These are phyloP conservation scores for Camellia granthamiana DNA, from an alignment of 148 eudicot species.

Conservation along the genomic window DNA sequence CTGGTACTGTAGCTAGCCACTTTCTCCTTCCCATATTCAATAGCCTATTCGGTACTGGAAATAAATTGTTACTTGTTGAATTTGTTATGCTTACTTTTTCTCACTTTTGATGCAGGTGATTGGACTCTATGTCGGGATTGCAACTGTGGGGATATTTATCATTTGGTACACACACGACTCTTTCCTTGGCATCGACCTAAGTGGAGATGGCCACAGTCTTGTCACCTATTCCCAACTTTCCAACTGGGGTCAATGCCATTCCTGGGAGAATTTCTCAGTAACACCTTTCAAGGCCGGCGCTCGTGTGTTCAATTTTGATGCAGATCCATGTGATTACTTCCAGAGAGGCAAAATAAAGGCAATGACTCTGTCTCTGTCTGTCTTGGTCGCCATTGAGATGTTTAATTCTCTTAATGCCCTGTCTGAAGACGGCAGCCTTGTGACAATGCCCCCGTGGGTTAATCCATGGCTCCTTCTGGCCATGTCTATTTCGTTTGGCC, in stretches of 20 bases:
- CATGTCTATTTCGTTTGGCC: slow-evolving; percentile 68
- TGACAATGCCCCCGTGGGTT: slow-evolving; percentile 81
- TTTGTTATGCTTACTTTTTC: slow-evolving; percentile 1
- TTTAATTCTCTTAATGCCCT: slow-evolving; percentile 75
- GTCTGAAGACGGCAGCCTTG: slow-evolving; percentile 67
- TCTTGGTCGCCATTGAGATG: slow-evolving; percentile 78
- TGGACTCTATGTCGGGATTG: slow-evolving; percentile 66
- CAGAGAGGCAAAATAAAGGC: slow-evolving; percentile 67
- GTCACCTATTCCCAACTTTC: slow-evolving; percentile 66
- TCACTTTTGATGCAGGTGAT: slow-evolving; percentile 49
- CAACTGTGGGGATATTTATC: slow-evolving; percentile 66
- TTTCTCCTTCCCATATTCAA: neutral
- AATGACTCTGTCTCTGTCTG: slow-evolving; percentile 77
- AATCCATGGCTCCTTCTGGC: slow-evolving; percentile 72
- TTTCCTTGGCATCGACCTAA: slow-evolving; percentile 65
- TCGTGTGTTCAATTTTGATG: slow-evolving; percentile 44
- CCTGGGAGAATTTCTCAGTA: slow-evolving; percentile 56
- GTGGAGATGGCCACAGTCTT: slow-evolving; percentile 64
- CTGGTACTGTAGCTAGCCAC: slow-evolving; percentile 39
- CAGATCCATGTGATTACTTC: slow-evolving; percentile 68
- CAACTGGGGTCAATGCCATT: slow-evolving; percentile 67
- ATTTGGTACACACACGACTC: slow-evolving; percentile 70
- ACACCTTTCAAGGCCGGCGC: slow-evolving; percentile 66
- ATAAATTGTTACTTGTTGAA: neutral
- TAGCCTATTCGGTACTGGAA: neutral